Evolutionary conservation across 129 eudicot genomes (phyloP), one percentile per base, ranked within the genome.

Genomic region (Escallonia herrerae): DNA sequence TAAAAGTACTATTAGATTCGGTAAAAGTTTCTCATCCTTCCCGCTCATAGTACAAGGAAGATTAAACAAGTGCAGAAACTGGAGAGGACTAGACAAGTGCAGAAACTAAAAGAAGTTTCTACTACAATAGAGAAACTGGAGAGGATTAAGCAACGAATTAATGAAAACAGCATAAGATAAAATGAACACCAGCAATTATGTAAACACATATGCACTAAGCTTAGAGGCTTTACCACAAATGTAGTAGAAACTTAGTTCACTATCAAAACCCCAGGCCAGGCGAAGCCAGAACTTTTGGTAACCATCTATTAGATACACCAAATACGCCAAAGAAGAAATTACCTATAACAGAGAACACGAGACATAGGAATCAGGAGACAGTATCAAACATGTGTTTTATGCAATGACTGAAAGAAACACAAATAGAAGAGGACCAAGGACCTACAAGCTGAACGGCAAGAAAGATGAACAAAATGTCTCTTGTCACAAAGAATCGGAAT

Each of bases 401-500:
- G 58, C 53, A 46, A n/a, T 39, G 39, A 53, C 61, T 41, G 44
- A 50, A 49, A 41, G 63, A 64, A 72, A 52, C 12, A 64, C 40
- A 22, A 41, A 15, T 61, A 60, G 41, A 40, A 47, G 65, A 64
- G 80, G 50, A 58, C 5, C 43, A 46, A 67, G 7, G 72, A 78
- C 96, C 73, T 83, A 93, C 96, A 73, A 93, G 84, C 71, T 93
- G 99, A 63, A 93, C 99, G 68, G 96, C 69, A 46, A 93, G 72
- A 77, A 93, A 93, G 79, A 93, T 93, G 56, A 83, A 88, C 71
- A 93, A 67, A 64, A 93, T 89, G 79, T 93, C 99, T 72, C 99
- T 77, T 22, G 99, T 93, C 60, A 93, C 99, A 72, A 93, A 93
- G 81, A 93, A 93, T 45, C 96, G 90, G 66, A 93, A 93, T 79